Evolutionary conservation across 305 asterid genomes (phyloP).

Genomic region (Solanum chacoense): DNA sequence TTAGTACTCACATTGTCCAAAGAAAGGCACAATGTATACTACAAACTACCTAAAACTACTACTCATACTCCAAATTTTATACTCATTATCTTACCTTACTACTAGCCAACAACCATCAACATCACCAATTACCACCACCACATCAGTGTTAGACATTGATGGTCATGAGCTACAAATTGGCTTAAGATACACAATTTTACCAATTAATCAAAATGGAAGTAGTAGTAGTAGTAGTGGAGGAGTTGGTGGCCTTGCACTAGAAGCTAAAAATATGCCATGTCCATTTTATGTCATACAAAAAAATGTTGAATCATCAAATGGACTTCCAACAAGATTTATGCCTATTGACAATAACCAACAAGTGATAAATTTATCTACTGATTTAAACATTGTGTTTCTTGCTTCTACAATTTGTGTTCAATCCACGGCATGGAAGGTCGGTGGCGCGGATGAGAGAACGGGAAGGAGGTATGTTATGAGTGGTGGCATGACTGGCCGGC

Average conservation of each 20-base stretch:
- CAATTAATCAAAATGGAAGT: constrained; percentile 1
- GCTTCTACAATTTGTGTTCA: constrained; percentile 46
- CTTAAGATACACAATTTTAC: constrained; percentile 20
- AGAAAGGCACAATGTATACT: not conserved
- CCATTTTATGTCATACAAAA: constrained; percentile 32
- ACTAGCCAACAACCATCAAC: constrained; percentile 3
- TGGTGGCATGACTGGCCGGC: constrained; percentile 24
- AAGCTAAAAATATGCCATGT: constrained; percentile 30
- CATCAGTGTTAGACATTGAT: constrained; percentile 18
- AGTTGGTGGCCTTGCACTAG: constrained; percentile 36
- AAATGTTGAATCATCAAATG: constrained; percentile 16
- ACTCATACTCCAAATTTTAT: not conserved
- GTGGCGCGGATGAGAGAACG: constrained; percentile 2
- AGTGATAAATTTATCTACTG: constrained; percentile 10
- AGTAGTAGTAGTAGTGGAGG: not conserved
- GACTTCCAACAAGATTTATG: constrained; percentile 28
- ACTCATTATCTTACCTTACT: not conserved
- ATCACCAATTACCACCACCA: not conserved
- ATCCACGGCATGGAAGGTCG: constrained; percentile 34
- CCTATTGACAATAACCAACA: constrained; percentile 12
- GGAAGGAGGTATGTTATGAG: constrained; percentile 33
- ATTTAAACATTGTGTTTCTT: constrained; percentile 30
- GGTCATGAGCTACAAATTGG: constrained; percentile 30
- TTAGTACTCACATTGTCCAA: not conserved
- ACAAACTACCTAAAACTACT: not conserved